phyloP scores from a whole-genome alignment of 768 basidiomycete genomes.

The Mycena kentingensis region DNA sequence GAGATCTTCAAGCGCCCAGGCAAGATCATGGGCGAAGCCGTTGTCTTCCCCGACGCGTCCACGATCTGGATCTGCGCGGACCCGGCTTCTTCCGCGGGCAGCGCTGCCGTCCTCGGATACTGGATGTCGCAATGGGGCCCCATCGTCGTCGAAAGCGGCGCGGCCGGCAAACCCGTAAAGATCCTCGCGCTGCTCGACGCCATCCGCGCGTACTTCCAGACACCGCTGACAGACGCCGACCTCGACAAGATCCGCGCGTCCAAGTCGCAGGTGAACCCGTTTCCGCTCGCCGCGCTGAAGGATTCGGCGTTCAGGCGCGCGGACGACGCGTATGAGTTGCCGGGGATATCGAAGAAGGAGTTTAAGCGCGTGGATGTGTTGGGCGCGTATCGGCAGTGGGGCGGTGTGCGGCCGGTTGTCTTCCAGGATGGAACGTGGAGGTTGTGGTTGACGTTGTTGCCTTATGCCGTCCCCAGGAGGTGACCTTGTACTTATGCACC shows the following conservation, averaged over 20 bases:
- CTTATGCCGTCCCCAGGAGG: slow-evolving; percentile 32
- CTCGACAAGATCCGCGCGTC: slow-evolving; percentile 27
- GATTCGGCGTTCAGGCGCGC: slow-evolving; percentile 38
- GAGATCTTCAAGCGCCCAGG: slow-evolving; percentile 30
- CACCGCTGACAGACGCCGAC: slow-evolving; percentile 40
- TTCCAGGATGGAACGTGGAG: slow-evolving; percentile 44
- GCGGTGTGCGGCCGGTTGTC: slow-evolving; percentile 43
- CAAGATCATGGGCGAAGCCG: slow-evolving; percentile 31
- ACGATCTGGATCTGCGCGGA: slow-evolving; percentile 43
- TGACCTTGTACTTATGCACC: neutral
- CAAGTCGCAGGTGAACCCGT: slow-evolving; percentile 19
- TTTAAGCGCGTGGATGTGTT: slow-evolving; percentile 54
- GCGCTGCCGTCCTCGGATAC: slow-evolving; percentile 33
- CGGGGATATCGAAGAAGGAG: slow-evolving; percentile 38
- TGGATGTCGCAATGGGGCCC: slow-evolving; percentile 56
- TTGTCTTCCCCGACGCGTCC: slow-evolving; percentile 32
- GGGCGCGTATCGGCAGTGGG: slow-evolving; percentile 47
- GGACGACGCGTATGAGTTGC: slow-evolving; percentile 40
- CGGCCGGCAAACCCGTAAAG: slow-evolving; percentile 31
- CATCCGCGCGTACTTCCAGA: slow-evolving; percentile 51
- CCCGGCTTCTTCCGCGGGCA: slow-evolving; percentile 27
- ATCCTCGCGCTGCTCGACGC: slow-evolving; percentile 50
- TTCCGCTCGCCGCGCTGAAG: slow-evolving; percentile 22
- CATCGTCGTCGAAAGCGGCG: slow-evolving; percentile 39
- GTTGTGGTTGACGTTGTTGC: slow-evolving; percentile 48